These are phyloP conservation scores for Melocanna baccifera DNA, from an alignment of 176 grass and related monocot genomes.

Conservation along the genomic window DNA sequence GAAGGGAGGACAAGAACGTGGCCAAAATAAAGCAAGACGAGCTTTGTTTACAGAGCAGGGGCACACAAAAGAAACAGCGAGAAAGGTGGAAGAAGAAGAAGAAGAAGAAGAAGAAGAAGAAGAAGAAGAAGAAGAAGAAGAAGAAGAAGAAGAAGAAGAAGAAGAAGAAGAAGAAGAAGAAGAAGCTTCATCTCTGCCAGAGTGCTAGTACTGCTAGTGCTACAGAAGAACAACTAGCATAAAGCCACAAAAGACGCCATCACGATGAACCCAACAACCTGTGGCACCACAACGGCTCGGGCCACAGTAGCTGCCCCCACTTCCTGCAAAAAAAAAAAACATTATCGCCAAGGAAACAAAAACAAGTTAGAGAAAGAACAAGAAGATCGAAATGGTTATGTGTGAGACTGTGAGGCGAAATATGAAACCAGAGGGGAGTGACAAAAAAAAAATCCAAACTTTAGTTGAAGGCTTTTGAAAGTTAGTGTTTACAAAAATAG, in stretches of 20 bases:
- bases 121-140: no score
- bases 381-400: background rate
- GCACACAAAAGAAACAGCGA: constrained; percentile 19
- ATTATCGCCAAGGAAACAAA: background rate
- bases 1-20: constrained; percentile 6
- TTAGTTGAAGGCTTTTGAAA: background rate
- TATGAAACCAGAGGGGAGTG: background rate
- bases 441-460: background rate
- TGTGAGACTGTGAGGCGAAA: background rate
- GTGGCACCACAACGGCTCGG: background rate
- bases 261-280: constrained; percentile 6
- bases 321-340: background rate
- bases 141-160: no score
- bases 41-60: constrained; percentile 31
- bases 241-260: constrained; percentile 44
- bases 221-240: background rate
- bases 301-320: constrained; percentile 7
- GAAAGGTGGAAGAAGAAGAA: background rate
- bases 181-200: no score
- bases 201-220: background rate
- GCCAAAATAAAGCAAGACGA: constrained; percentile 18
- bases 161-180: no score
- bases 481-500: background rate
- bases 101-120: no score
- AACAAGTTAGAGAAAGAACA: background rate